These are phyloP conservation scores for Rhododendron molle DNA, from an alignment of 148 eudicot genomes.

Conservation along the genomic window DNA sequence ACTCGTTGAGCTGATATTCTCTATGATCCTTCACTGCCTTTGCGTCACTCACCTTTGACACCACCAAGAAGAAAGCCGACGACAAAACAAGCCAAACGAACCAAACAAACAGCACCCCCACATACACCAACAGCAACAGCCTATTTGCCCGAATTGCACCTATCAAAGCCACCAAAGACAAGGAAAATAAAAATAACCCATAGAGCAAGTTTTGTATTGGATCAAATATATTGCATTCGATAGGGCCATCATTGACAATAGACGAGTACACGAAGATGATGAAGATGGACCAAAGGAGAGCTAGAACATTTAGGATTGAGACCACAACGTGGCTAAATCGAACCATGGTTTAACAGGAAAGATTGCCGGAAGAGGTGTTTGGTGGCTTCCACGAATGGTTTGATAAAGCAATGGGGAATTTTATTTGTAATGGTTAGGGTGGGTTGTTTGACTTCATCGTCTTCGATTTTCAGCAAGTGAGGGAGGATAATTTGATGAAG, in stretches of 20 bases:
- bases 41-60: background rate
- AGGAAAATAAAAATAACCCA: background rate
- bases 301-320: background rate
- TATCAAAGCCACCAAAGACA: background rate
- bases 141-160: background rate
- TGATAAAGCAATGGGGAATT: background rate
- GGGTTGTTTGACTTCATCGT: background rate
- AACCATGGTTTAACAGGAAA: background rate
- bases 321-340: background rate
- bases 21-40: slow-evolving; percentile 2
- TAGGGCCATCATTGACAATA: background rate
- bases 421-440: background rate
- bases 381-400: background rate
- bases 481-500: background rate
- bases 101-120: background rate
- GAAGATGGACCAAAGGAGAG: slow-evolving; percentile 1
- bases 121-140: background rate
- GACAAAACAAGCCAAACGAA: background rate
- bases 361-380: background rate
- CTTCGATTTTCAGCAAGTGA: background rate
- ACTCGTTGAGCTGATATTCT: background rate
- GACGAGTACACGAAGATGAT: background rate
- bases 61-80: background rate
- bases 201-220: background rate
- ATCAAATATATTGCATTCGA: background rate